Conservation (phyloP, 176 grass and related monocot genomes). For the Coix lacrymajobi region DNA sequence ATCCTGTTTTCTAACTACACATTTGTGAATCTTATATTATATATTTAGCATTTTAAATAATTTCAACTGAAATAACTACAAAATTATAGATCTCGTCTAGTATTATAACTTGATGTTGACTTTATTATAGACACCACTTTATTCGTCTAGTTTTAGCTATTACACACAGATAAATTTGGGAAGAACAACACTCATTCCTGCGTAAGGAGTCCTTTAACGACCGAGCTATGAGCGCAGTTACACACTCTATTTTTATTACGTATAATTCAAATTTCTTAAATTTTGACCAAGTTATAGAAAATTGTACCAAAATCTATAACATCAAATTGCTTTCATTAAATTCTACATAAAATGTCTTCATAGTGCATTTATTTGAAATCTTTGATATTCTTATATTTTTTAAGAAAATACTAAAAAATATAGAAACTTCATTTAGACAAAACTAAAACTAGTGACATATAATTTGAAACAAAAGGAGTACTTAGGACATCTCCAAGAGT, state of each 20-base stretch:
- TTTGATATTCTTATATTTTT: not conserved
- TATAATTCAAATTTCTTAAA: not conserved
- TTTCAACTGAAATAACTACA: no score
- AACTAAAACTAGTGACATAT: not conserved
- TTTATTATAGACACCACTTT: no score
- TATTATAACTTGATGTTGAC: no score
- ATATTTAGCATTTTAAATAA: no score
- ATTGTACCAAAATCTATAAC: not conserved
- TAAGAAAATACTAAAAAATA: not conserved
- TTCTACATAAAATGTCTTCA: not conserved
- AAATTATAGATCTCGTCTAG: no score
- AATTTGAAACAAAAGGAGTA: not conserved
- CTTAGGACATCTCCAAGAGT: no score
- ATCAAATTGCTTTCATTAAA: not conserved
- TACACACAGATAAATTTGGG: not conserved
- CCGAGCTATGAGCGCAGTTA: not conserved
- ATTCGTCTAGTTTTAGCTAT: not conserved
- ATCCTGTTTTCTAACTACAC: no score
- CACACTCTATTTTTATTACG: not conserved
- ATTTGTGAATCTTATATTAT: no score
- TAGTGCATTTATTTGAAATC: not conserved
- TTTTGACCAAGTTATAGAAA: not conserved
- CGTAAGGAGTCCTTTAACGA: no score
- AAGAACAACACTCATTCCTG: not conserved
- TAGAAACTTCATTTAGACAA: not conserved